Conservation (phyloP, 208 protist genomes). For the Leishmania arabica region DNA sequence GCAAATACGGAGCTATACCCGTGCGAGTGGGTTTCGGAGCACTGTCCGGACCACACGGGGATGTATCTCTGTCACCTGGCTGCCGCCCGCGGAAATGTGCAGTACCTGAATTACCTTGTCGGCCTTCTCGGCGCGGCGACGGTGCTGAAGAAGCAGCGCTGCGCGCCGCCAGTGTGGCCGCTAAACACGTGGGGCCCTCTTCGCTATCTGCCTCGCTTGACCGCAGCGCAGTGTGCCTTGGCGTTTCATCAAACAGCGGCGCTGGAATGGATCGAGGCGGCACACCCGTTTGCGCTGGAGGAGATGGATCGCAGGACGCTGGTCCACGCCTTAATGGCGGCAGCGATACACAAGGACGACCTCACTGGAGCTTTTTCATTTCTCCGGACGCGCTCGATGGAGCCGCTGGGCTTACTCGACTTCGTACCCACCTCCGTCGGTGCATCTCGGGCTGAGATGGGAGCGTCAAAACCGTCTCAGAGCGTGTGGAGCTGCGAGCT, state of each 20-base stretch:
- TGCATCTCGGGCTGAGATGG: not conserved
- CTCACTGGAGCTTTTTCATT: constrained; percentile 34
- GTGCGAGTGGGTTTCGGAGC: constrained; percentile 36
- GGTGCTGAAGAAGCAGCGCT: constrained; percentile 35
- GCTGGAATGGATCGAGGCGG: constrained; percentile 45
- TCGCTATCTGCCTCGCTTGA: constrained; percentile 23
- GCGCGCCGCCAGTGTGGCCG: not conserved
- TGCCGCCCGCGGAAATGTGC: constrained; percentile 25
- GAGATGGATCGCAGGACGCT: not conserved
- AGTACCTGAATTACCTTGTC: constrained; percentile 31
- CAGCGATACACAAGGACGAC: constrained; percentile 29
- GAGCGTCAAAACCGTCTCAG: not conserved
- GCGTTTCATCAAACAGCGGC: constrained; percentile 35
- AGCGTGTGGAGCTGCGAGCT: constrained; percentile 3
- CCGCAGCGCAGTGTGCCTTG: constrained; percentile 38
- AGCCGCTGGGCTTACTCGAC: constrained; percentile 7
- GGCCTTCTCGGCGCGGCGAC: constrained; percentile 20
- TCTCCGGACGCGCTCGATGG: constrained; percentile 25
- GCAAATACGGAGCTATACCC: not conserved
- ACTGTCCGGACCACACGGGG: constrained; percentile 37
- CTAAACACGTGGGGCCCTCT: constrained; percentile 7
- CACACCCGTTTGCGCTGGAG: constrained; percentile 23
- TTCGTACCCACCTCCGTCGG: not conserved
- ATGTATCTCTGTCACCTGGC: constrained; percentile 47
- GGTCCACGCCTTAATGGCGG: constrained; percentile 11